Percentiles rank a stretch among this genome's conserved stretches.
phyloP scores from a whole-genome alignment of 2,329 filamentous ascomycete genomes.

The Ceratocystis papillata region DNA sequence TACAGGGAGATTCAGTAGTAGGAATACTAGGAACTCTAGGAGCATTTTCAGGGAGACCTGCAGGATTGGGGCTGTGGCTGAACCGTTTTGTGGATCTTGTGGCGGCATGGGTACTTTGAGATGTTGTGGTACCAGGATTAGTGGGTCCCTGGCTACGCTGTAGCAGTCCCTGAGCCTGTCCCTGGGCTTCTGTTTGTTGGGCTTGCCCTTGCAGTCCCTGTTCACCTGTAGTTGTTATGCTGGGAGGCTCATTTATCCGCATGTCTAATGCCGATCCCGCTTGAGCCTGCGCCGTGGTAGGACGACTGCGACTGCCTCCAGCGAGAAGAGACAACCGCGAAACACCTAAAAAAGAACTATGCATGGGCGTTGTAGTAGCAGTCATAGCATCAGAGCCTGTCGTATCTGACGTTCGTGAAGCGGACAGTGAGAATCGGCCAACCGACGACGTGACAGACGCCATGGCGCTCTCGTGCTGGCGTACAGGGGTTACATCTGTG shows the following conservation, averaged over 20 bases:
- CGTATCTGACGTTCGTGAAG: not conserved
- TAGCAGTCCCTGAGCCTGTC: no score
- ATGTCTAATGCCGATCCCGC: constrained; percentile 6
- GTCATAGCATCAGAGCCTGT: not conserved
- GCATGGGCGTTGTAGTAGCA: constrained; percentile 1
- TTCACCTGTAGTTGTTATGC: not conserved
- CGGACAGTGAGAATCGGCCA: constrained; percentile 21
- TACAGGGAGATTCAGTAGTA: constrained; percentile 10
- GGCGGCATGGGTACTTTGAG: not conserved
- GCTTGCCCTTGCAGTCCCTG: not conserved
- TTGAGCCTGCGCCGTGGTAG: constrained; percentile 9
- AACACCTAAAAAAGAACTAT: constrained; percentile 24
- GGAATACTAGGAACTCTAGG: not conserved
- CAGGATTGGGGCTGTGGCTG: constrained; percentile 1
- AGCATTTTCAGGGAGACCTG: not conserved
- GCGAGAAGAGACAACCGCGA: constrained; percentile 23
- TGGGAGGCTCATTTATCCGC: not conserved
- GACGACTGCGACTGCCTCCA: constrained; percentile 20
- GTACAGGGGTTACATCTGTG: constrained; percentile 9
- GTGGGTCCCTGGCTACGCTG: not conserved
- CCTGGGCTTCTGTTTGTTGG: not conserved
- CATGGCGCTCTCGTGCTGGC: constrained; percentile 18
- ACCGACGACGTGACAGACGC: constrained; percentile 16
- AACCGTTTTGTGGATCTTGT: not conserved
- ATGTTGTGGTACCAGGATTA: not conserved